Evolutionary conservation across 768 basidiomycete species (phyloP), one percentile per base, ranked within the genome.

Genomic region (Calocybe gangraenosa): DNA sequence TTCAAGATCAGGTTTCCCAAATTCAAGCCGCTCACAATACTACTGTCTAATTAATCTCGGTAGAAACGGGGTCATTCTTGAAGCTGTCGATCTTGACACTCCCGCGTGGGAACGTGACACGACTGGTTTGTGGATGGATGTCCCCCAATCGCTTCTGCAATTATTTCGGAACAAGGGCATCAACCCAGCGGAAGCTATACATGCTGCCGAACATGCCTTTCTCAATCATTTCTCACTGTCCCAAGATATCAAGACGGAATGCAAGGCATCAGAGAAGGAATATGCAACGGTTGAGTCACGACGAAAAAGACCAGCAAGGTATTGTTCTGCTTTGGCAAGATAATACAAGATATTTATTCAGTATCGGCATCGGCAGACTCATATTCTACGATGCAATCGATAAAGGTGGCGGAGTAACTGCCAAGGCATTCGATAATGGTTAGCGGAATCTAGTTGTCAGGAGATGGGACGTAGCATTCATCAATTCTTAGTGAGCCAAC

Each of bases 381-480:
- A 82, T 93, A 31, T 87, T 94, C 55, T 92, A 88, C 54, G 92
- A 93, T 49, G 61, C 71, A 15, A 67, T 78, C 7, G 87, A 84
- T 1, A 80, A 77, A 54, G 74, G 73, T n/a, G 84, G 85, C 14
- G 85, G 87, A 0, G 70, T 86, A 5, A 78, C 86, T 22, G 76
- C 80, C 2, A 89, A 83, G 56, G 89, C 86, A 2, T 92, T 92
- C 56, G 92, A 93, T 55, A 81, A 88, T 53, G 76, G 89, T 87
- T 55, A 21, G 70, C 51, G 4, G 21, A 35, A 21, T 7, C 38
- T 30, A 7, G n/a, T 46, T n/a, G 5, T 14, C 10, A 25, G 18
- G 9, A 8, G 25, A n/a, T 11, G 8, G 31, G 30, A 41, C 23
- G 17, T 41, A 47, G 1, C 1, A 20, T n/a, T 50, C 32, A 38